Base-by-base conservation (phyloP, 1,139 yeast species). In the Pichia sp. region DNA sequence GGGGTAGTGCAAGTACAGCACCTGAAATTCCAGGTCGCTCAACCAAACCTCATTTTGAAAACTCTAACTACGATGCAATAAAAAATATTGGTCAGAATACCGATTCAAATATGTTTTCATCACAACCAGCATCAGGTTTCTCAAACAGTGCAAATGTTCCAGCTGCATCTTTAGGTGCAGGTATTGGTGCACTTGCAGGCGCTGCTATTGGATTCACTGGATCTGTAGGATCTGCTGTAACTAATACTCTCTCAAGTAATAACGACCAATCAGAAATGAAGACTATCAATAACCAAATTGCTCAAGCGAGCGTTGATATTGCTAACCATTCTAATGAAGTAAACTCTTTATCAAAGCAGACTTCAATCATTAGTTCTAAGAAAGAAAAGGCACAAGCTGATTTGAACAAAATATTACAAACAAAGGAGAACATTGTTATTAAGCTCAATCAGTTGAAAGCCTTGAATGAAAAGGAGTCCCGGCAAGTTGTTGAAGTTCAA, bases 311-410 rank as follows among this genome's bases (percentile, higher is more conserved):
- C 14, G 76, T 91, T 4, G 96, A 86, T 52, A 72, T 85, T 60
- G 96, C 95, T 15, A 86, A 89, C 53, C 71, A 84, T 37, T 83
- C 94, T 1, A 85, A 82, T 54, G 96, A 89, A 64, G 79, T 86
- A 46, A 79, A 78, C 47, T 82, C 95, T 1, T 69, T 88, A 50
- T 73, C 88, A 2, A 64, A 73, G 18, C 96, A 89, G 62, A 84
- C 94, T 2, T 68, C 83, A 1, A 72, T 71, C 15, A 69, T 84
- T 26, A 79, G 78, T 47, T 83, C 78, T 26, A 84, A 81, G 62
- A 81, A 86, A 49, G 68, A 75, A 20, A 73, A 78, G 47, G 86
- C 95, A 0, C 89, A 83, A 54, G 77, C 74, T 45, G 96, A 91
- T 54, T 70, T 89, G 43, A 68, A 75, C 22, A 71, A 73, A 43